Base-by-base conservation (phyloP, 306 rosid genomes). In the Trifolium pratense region DNA sequence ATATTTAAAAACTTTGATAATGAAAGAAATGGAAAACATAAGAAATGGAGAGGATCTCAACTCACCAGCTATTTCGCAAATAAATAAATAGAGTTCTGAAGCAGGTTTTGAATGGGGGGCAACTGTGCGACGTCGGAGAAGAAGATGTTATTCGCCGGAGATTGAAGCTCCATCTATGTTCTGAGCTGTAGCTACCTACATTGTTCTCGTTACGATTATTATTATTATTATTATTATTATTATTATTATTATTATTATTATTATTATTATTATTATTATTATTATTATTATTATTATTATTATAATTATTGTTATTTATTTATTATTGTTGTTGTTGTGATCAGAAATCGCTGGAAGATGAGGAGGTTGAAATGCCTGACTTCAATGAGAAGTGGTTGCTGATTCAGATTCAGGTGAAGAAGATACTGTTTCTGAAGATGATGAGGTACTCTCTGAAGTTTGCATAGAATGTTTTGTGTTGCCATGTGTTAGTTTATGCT, bases 351-450 rank as follows among this genome's bases (percentile, higher is more conserved):
- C 78, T 29, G 29, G 91, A 89, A 71, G 89, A 84, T 72, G 90
- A 84, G 68, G 86, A 86, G 76, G 86, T 86, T 68, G 89, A 86
- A 78, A 77, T 81, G 82, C 94, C 91, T 1, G 85, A 84, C 31
- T 86, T 87, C 75, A 77, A 77, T 6, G 87, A 84, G 74, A 74
- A 75, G 77, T 72, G 40, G 80, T 62, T 57, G 73, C 80, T 32
- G 56, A 81, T 73, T 66, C n/a, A n/a, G n/a, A n/a, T n/a, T n/a
- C 82, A 13, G 71, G 59, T 12, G 84, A 78, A 7, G 88, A 83
- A 57, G 89, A 83, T 31, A 72, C 59, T 9, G 80, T 68, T 68
- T 76, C 82, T 23, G 82, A 79, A 21, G 68, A 80, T n/a, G n/a
- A n/a, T 7, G 78, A 76, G 87, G 89, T 87, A 82, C 37, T 69